Base-by-base conservation (phyloP, 2,329 filamentous ascomycete genomes). In the Cordyceps cicadae region DNA sequence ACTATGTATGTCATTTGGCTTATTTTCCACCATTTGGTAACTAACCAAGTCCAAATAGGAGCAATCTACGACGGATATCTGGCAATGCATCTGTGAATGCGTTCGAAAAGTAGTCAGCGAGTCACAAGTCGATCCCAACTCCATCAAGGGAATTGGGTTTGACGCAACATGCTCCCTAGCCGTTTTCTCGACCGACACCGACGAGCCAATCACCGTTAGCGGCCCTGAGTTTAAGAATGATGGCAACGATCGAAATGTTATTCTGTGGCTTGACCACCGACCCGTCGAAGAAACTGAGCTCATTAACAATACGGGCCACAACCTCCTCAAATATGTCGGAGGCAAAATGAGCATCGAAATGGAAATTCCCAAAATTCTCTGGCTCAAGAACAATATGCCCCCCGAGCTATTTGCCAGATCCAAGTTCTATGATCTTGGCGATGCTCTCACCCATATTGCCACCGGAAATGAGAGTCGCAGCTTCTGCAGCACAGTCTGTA, bases 301-400 rank as follows among this genome's bases (percentile, higher is more conserved):
- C 76, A 96, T 99, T 78, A 99, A 99, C 74, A 85, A 86, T 59
- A 97, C 94, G 3, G 82, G 87, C 58, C 94, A 99, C 79, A 94
- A 95, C 74, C 80, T 99, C 59, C 84, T 99, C 62, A 89, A 92
- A 70, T 99, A 99, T 71, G 94, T 99, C 19, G 94, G 94, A 67
- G 94, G 94, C 64, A 93, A 89, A 72, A 99, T 99, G 94, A 96
- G 91, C 72, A 93, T 97, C 66, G 94, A 99, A 79, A 99, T 99
- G 94, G 94, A 99, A 74, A 95, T 99, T 60, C 94, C 94, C 65
- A 99, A 99, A 77, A 90, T 97, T 1, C 81, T 97, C 62, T 99
- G 94, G 94, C 82, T 99, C 71, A 97, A 97, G 82, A 96, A 96
- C 75, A 85, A 97, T 76, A 97, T 99, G 94, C 89, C 94, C 2